Evolutionary conservation across 306 rosid genomes (phyloP).

Genomic region (Casuarina equisetifolia): DNA sequence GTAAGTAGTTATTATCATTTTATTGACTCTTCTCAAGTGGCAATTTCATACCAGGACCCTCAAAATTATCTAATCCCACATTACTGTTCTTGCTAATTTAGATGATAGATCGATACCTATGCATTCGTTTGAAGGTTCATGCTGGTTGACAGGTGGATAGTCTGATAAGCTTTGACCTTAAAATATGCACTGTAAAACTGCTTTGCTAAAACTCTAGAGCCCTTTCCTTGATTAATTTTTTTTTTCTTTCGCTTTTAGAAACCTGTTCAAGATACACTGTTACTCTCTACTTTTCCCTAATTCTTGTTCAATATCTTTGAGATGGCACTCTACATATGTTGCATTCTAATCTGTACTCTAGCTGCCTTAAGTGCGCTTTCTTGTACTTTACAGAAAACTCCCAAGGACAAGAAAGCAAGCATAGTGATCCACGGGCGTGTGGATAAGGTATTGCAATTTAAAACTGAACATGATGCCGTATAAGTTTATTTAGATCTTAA

Average conservation of each 20-base stretch:
- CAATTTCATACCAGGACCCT: neutral
- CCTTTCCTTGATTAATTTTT: neutral
- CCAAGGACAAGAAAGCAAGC: constrained; percentile 92
- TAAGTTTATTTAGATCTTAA: constrained; percentile 14
- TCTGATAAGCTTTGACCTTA: neutral
- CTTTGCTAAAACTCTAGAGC: neutral
- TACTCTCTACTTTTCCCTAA: constrained; percentile 11
- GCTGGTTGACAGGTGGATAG: neutral
- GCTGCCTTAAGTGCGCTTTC: constrained; percentile 31
- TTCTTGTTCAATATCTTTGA: constrained; percentile 6
- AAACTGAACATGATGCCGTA: constrained; percentile 1
- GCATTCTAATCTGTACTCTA: constrained; percentile 17
- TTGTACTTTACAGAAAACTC: constrained; percentile 76
- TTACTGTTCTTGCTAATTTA: too few relatives aligned
- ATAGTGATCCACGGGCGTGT: constrained; percentile 86
- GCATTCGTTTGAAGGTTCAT: neutral
- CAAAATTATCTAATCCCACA: neutral
- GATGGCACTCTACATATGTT: constrained; percentile 11
- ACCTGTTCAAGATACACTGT: constrained; percentile 17
- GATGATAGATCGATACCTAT: neutral
- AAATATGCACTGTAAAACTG: neutral
- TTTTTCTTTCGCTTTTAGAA: neutral
- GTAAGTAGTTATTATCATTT: neutral
- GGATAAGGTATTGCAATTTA: constrained; percentile 69
- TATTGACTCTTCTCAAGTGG: neutral